These are phyloP conservation scores for Logfia minima DNA, from an alignment of 129 eudicot genomes.

Conservation along the genomic window DNA sequence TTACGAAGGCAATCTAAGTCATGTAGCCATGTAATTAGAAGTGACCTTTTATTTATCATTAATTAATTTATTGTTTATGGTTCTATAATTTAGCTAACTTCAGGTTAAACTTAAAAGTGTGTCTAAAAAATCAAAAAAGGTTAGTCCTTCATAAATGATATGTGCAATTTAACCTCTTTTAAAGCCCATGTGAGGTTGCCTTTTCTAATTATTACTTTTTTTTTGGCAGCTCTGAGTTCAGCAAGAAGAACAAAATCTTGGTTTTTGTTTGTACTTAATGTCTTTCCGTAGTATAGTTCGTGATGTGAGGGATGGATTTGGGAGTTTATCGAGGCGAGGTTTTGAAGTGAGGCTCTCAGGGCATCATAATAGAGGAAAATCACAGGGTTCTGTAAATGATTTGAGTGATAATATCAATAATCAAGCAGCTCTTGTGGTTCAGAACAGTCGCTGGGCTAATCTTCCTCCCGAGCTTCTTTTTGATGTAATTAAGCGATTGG, in stretches of 20 bases:
- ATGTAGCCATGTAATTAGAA: constrained; percentile 7
- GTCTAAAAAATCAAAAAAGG: constrained; percentile 27
- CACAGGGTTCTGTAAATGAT: constrained; percentile 42
- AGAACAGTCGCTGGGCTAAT: constrained; percentile 51
- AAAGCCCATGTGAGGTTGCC: constrained; percentile 42
- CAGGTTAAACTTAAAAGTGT: constrained; percentile 25
- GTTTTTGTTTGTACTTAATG: constrained; percentile 47
- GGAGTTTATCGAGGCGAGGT: constrained; percentile 76
- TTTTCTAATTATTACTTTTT: constrained; percentile 32
- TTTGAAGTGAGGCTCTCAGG: constrained; percentile 72
- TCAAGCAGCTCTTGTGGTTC: constrained; percentile 28
- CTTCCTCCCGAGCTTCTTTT: constrained; percentile 45
- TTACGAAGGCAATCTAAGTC: not conserved
- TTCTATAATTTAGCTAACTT: constrained; percentile 10
- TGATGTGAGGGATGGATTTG: constrained; percentile 79
- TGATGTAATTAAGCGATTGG: constrained; percentile 42
- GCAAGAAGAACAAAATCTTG: constrained; percentile 38
- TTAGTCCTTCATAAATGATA: constrained; percentile 18
- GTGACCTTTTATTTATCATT: constrained; percentile 5
- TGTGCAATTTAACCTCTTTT: constrained; percentile 32
- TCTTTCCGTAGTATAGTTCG: constrained; percentile 89
- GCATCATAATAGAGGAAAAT: constrained; percentile 54
- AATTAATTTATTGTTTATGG: not conserved
- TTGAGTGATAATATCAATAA: constrained; percentile 35
- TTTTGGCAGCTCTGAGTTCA: constrained; percentile 37